Percentiles rank a stretch among this genome's conserved stretches.
Conservation (phyloP, 1,139 yeast species). For the Dujonia santamariae region DNA sequence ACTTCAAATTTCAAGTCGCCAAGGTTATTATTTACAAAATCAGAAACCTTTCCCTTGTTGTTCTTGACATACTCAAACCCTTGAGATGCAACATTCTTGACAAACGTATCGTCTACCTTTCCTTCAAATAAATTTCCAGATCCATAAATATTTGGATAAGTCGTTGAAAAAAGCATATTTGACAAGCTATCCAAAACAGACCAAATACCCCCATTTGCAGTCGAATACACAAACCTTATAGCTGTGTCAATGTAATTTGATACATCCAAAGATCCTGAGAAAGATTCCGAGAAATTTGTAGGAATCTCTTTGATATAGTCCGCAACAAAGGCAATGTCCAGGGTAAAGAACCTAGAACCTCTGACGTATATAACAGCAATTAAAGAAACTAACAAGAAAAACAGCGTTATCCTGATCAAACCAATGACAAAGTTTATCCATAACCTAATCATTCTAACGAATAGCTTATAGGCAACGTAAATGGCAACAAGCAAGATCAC, state of each 20-base stretch:
- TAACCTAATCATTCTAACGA: constrained; percentile 19
- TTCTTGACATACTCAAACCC: constrained; percentile 18
- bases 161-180: too few relatives aligned
- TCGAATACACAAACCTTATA: constrained; percentile 5
- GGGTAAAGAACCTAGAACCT: constrained; percentile 18
- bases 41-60: constrained; percentile 13
- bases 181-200: constrained; percentile 9
- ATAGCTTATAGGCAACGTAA: constrained; percentile 21
- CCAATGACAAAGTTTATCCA: constrained; percentile 25
- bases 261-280: constrained; percentile 6
- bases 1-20: constrained; percentile 11
- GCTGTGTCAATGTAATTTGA: constrained; percentile 6
- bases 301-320: too few relatives aligned
- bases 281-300: too few relatives aligned
- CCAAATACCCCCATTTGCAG: constrained; percentile 8
- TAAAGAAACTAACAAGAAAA: constrained; percentile 10
- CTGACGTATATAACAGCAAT: constrained; percentile 17
- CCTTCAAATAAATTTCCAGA: constrained; percentile 10
- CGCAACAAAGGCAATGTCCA: constrained; percentile 17
- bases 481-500: constrained; percentile 17
- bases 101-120: constrained; percentile 4
- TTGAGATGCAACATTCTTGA: constrained; percentile 15
- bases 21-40: constrained; percentile 16
- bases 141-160: constrained; percentile 10
- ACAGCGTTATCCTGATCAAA: constrained; percentile 17